Evolutionary conservation across 1,139 yeast genomes (phyloP), one percentile per base, ranked within the genome.

Genomic region (Debaryomyces nepalensis): DNA sequence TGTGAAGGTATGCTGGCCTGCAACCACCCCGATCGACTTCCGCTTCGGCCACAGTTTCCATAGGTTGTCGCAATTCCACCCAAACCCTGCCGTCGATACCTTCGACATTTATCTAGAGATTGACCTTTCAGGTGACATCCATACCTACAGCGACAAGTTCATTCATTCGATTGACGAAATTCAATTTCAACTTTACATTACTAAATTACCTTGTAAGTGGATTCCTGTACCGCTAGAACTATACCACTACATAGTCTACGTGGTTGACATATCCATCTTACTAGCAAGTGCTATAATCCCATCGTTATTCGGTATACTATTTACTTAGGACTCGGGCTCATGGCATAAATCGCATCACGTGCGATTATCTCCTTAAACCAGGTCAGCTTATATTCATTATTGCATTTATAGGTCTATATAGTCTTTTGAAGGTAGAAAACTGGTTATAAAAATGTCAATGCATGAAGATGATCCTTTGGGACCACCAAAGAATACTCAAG

Each of bases 381-480:
- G 37, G 36, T 39, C 37, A 32, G 32, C 23, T 19, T 12, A 24
- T 11, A 32, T 22, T 20, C 2, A 26, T 16, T 15, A 11, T 5
- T 11, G 15, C 16, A 29, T 11, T 8, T n/a, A n/a, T n/a, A n/a
- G n/a, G 9, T 36, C 19, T 19, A 15, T 27, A 29, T 37, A 29
- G 32, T 5, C 4, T 29, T 16, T n/a, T n/a, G n/a, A n/a, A n/a
- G n/a, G n/a, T n/a, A n/a, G n/a, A 3, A 5, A 15, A 9, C 16
- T 14, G 4, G 20, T 36, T 27, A 24, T n/a, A 35, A 31, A 33
- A n/a, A 47, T 49, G 51, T 49, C 53, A 26, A 47, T 51, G 39
- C 59, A 55, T 37, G 78, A 73, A 51, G 78, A 71, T 37, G 78
- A 73, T 56, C 79, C 79, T 36, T 68, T 70, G 61, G 73, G 72